Percentiles rank a stretch among this genome's conserved stretches.
These are phyloP conservation scores for Chiua virens DNA, from an alignment of 768 basidiomycete species.

Conservation along the genomic window DNA sequence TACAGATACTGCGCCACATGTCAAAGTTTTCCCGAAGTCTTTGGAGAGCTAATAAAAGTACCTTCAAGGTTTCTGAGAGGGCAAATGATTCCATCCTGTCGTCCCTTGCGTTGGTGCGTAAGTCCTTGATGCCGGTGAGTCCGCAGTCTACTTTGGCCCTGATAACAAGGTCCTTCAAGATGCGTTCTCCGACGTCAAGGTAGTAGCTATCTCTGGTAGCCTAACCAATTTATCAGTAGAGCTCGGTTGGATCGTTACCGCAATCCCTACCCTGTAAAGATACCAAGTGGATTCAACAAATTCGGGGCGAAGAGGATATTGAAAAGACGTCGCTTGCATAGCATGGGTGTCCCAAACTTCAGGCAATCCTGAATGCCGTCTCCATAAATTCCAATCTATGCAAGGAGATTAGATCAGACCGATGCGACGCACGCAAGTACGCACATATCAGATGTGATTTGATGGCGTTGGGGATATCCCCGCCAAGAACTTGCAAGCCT, in stretches of 20 bases:
- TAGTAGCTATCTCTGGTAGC: conserved; percentile 93
- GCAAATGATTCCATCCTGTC: conserved; percentile 98
- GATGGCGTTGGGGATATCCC: conserved; percentile 87
- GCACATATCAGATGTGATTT: conserved; percentile 87
- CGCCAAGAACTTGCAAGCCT: conserved; percentile 87
- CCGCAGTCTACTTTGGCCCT: conserved; percentile 87
- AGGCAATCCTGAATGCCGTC: conserved; percentile 81
- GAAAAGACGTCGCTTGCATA: conserved; percentile 67
- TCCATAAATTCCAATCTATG: conserved; percentile 91
- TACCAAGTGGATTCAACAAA: conserved; percentile 98
- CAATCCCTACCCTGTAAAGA: conserved; percentile 68
- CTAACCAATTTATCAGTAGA: conserved; percentile 37
- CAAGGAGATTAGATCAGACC: background rate
- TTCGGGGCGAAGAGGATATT: conserved; percentile 85
- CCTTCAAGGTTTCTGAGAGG: conserved; percentile 92
- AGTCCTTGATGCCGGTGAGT: conserved; percentile 76
- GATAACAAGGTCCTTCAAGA: conserved; percentile 70
- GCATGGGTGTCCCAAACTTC: conserved; percentile 88
- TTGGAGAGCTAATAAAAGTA: conserved; percentile 24
- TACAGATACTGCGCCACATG: conserved; percentile 72
- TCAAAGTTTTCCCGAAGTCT: background rate
- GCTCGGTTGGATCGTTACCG: background rate
- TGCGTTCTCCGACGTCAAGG: conserved; percentile 84
- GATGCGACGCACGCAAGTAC: conserved; percentile 21
- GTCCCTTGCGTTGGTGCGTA: conserved; percentile 74